Evolutionary conservation across 495 filamentous ascomycete genomes (phyloP).

Genomic region (Penicillium pulvis): DNA sequence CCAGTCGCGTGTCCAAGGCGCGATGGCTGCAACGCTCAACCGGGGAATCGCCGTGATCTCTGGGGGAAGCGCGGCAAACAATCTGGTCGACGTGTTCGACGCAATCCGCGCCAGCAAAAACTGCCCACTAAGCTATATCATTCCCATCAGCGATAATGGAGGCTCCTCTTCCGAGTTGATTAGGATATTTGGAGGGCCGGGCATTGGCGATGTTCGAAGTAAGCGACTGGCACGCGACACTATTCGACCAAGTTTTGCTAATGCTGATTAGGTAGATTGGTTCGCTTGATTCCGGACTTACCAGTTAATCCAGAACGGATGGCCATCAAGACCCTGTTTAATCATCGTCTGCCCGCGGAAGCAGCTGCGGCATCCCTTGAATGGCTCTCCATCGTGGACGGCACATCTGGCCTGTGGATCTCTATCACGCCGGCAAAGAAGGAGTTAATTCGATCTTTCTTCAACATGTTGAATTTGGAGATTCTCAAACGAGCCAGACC

Average conservation of each 20-base stretch:
- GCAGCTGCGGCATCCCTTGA: constrained; percentile 49
- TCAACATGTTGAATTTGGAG: constrained; percentile 86
- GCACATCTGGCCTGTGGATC: constrained; percentile 71
- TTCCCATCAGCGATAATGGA: constrained; percentile 95
- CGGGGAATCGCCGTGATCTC: constrained; percentile 80
- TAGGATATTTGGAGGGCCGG: constrained; percentile 88
- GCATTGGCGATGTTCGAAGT: constrained; percentile 92
- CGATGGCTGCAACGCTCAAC: constrained; percentile 25
- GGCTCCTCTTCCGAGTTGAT: constrained; percentile 91
- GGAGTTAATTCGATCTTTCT: constrained; percentile 87
- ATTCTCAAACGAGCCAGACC: constrained; percentile 82
- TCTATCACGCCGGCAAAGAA: constrained; percentile 80
- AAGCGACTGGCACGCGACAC: constrained; percentile 29
- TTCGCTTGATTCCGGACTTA: constrained; percentile 82
- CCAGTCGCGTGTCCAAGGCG: background rate
- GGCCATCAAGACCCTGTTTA: constrained; percentile 80
- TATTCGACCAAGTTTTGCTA: background rate
- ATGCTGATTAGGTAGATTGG: constrained; percentile 66
- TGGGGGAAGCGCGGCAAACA: constrained; percentile 90
- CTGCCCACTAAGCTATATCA: constrained; percentile 77
- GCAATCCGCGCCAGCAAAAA: constrained; percentile 68
- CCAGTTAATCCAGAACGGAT: constrained; percentile 60
- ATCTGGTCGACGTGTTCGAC: constrained; percentile 87
- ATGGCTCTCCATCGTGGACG: constrained; percentile 91
- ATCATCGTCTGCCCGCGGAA: constrained; percentile 72